phyloP scores from a whole-genome alignment of 345 rosid genomes.

The Camelina hispida region DNA sequence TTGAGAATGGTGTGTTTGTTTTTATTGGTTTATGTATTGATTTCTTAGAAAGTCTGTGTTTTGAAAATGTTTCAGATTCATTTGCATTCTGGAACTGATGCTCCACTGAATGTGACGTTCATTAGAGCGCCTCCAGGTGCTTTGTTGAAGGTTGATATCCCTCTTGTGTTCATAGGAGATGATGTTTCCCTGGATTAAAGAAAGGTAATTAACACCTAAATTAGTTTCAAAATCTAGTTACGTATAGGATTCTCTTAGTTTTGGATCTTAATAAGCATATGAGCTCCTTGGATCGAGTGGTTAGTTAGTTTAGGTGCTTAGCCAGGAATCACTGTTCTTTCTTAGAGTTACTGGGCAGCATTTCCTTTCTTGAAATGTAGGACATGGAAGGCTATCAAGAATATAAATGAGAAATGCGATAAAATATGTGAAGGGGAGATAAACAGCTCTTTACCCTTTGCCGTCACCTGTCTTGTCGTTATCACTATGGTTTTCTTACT shows the following conservation, averaged over 20 bases:
- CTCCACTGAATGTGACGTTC: conserved; percentile 86
- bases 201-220: conserved; percentile 69
- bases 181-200: conserved; percentile 96
- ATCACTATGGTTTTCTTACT: background rate
- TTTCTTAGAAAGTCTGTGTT: background rate
- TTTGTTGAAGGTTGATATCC: conserved; percentile 81
- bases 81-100: conserved; percentile 77
- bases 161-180: conserved; percentile 84
- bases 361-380: no score
- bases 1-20: conserved; percentile 4
- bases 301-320: background rate
- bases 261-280: background rate
- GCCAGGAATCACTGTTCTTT: conserved; percentile 1
- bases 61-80: conserved; percentile 63
- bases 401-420: no score
- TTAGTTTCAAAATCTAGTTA: no score
- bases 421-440: no score
- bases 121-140: conserved; percentile 82
- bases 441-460: no score
- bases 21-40: background rate
- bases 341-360: no score
- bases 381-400: no score
- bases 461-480: background rate
- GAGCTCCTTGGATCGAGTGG: background rate
- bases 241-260: background rate